Evolutionary conservation across 1,139 yeast species (phyloP).

Genomic region (Candida labiduridarum): DNA sequence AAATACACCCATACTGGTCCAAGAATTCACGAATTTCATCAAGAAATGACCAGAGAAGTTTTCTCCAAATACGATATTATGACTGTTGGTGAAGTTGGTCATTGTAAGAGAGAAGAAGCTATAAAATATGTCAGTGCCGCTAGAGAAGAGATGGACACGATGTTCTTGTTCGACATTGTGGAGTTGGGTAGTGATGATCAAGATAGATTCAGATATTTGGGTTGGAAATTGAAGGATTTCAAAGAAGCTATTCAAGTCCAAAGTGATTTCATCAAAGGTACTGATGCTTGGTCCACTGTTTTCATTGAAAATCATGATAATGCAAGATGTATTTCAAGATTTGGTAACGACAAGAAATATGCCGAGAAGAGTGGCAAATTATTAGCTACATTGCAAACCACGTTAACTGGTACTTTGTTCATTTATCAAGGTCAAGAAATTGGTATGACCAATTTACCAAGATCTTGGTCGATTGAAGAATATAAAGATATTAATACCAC

Average conservation of each 20-base stretch:
- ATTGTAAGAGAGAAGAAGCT: conserved; percentile 42
- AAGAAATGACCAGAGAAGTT: conserved; percentile 50
- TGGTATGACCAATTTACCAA: conserved; percentile 54
- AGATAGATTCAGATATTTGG: conserved; percentile 36
- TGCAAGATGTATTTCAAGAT: conserved; percentile 54
- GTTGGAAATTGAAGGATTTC: conserved; percentile 42
- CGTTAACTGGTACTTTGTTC: conserved; percentile 59
- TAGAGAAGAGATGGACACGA: conserved; percentile 53
- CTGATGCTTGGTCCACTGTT: conserved; percentile 64
- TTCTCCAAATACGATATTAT: conserved; percentile 52
- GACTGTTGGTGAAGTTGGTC: conserved; percentile 61
- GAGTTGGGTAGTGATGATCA: conserved; percentile 41
- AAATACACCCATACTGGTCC: conserved; percentile 47
- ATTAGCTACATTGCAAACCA: conserved; percentile 46
- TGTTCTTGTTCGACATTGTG: conserved; percentile 52
- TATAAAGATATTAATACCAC: conserved; percentile 53
- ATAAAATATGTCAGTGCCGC: conserved; percentile 52
- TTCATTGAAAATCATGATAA: conserved; percentile 64
- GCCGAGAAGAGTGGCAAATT: conserved; percentile 46
- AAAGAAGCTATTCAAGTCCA: conserved; percentile 42
- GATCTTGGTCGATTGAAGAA: conserved; percentile 50
- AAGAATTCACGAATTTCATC: conserved; percentile 57
- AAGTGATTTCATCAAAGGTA: conserved; percentile 43
- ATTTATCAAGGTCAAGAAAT: conserved; percentile 65
- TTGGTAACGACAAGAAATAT: conserved; percentile 45